Evolutionary conservation across 2,329 filamentous ascomycete species (phyloP).

Genomic region (Penicillium oxalicum): DNA sequence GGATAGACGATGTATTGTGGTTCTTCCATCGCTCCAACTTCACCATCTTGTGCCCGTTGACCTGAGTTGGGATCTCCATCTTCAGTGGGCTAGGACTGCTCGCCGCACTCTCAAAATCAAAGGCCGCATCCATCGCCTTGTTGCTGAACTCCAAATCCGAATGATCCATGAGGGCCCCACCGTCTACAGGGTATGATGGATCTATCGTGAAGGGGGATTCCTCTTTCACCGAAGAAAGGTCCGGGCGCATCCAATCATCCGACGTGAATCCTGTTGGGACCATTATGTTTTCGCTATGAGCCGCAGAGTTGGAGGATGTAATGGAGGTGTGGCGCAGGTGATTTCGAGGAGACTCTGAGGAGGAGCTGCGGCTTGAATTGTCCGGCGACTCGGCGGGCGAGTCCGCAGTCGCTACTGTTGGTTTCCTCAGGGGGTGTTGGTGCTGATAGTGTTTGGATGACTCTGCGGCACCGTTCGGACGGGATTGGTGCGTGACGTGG

Average conservation of each 20-base stretch:
- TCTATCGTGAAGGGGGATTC: constrained; percentile 39
- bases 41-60: constrained; percentile 20
- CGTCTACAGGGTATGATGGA: constrained; percentile 31
- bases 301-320: constrained; percentile 36
- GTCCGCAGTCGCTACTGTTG: constrained; percentile 30
- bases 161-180: constrained; percentile 23
- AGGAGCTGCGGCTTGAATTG: constrained; percentile 40
- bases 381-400: constrained; percentile 43
- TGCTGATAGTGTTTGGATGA: constrained; percentile 28
- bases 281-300: constrained; percentile 33
- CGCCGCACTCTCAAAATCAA: constrained; percentile 45
- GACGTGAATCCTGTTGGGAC: constrained; percentile 32
- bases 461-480: constrained; percentile 23
- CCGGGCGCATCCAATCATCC: constrained; percentile 35
- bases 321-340: constrained; percentile 39
- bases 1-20: constrained; percentile 15
- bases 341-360: constrained; percentile 38
- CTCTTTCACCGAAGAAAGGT: constrained; percentile 32
- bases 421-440: constrained; percentile 30
- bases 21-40: constrained; percentile 26
- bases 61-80: constrained; percentile 19
- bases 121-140: constrained; percentile 44
- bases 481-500: constrained; percentile 26
- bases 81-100: constrained; percentile 42
- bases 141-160: constrained; percentile 42